These are phyloP conservation scores for Cinnamomum chago DNA, from an alignment of 164 flowering plant genomes.

Conservation along the genomic window DNA sequence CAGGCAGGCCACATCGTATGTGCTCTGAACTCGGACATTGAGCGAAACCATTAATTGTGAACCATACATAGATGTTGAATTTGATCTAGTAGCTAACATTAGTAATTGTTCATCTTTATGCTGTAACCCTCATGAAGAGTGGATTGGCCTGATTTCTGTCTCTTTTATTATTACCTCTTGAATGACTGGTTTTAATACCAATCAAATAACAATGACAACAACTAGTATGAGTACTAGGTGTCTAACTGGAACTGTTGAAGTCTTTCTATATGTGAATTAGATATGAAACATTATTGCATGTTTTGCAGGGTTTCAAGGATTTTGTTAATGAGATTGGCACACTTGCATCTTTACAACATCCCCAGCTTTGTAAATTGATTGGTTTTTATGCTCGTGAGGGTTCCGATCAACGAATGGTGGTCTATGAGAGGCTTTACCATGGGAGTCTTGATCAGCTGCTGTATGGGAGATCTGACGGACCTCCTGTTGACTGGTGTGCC, in stretches of 20 bases:
- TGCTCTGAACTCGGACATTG: not conserved
- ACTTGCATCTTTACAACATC: conserved; percentile 82
- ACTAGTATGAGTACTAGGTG: no score
- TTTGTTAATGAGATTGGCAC: conserved; percentile 67
- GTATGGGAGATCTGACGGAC: conserved; percentile 82
- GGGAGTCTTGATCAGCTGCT: conserved; percentile 85
- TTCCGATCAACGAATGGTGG: conserved; percentile 73
- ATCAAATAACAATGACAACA: not conserved
- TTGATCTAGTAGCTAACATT: not conserved
- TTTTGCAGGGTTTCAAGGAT: conserved; percentile 54
- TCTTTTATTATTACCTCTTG: not conserved
- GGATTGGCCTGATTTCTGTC: not conserved
- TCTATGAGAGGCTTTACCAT: conserved; percentile 84
- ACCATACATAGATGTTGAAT: not conserved
- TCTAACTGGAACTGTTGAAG: no score
- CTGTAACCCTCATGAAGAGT: not conserved
- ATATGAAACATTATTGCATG: not conserved
- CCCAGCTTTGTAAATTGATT: conserved; percentile 79
- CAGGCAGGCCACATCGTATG: not conserved
- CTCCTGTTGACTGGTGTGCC: conserved; percentile 82
- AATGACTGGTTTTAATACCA: not conserved
- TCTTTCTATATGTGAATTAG: not conserved
- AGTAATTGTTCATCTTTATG: not conserved
- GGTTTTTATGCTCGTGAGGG: conserved; percentile 93
- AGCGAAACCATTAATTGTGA: not conserved